Evolutionary conservation across 2,329 filamentous ascomycete genomes (phyloP), one percentile per base, ranked within the genome.

Genomic region (Exophiala phaeomuriformis): DNA sequence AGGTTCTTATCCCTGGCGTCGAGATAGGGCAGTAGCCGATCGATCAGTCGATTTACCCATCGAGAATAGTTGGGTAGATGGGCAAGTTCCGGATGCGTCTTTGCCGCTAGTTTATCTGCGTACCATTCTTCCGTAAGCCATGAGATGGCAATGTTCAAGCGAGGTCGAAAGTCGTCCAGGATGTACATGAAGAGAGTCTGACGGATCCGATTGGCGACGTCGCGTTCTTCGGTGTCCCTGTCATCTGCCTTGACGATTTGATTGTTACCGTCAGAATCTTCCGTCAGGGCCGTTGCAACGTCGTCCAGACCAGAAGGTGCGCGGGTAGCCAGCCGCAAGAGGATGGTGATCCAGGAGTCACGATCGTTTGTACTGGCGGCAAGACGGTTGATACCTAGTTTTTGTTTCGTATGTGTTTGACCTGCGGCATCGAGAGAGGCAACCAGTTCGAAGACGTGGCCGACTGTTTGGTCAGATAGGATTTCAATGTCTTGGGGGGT

Each of bases 41-140:
- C 90, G 12, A 98, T 77, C n/a, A 97, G 77, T 55, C 84, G 85
- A 57, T 90, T 71, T 2, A 83, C 82, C 79, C 87, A 94, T 65
- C 82, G 82, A 55, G 89, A 83, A 69, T 95, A 96, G 68, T 93
- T 81, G 19, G 65, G 65, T 28, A 61, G 49, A 45, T 54, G 27
- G 6, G 62, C 61, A 4, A 63, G 53, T 28, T 69, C 64, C 1
- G 67, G 60, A 10, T 71, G 64, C 2, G 63, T 64, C 39, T 77
- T 74, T 50, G 69, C 74, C 53, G 59, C 67, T 32, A 89, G 70
- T 41, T 77, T 83, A 68, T 97, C 91, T 64, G 90, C 94, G 70
- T 95, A 97, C 91, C 93, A 98, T 71, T 98, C 93, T 69, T 98
- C 93, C 63, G 86, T 95, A 10, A 98, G 77, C 93, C 93, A 98